Conservation (phyloP, 2,329 filamentous ascomycete genomes). For the Colletotrichum horii region DNA sequence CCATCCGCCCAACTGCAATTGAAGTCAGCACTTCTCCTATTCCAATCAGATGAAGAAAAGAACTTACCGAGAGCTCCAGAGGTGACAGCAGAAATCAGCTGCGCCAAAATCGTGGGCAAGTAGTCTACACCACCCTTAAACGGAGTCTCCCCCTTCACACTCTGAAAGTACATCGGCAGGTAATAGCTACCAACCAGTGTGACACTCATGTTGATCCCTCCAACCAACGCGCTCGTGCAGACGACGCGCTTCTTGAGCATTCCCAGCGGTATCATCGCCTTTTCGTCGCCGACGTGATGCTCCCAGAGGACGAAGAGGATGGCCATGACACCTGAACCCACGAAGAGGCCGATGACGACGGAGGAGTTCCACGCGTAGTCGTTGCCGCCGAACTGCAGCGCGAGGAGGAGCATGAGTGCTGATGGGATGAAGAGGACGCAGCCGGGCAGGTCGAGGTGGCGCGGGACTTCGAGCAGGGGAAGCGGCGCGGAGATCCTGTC, state of each 20-base stretch:
- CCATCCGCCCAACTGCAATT: slow-evolving; percentile 30
- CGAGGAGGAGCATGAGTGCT: slow-evolving; percentile 47
- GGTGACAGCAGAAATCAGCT: slow-evolving; percentile 39
- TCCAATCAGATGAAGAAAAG: neutral
- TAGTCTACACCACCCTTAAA: slow-evolving; percentile 42
- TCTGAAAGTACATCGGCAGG: slow-evolving; percentile 58
- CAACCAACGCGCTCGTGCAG: slow-evolving; percentile 44
- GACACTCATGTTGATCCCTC: slow-evolving; percentile 46
- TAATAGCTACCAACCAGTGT: slow-evolving; percentile 53
- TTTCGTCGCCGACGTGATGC: slow-evolving; percentile 41
- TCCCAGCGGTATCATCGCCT: slow-evolving; percentile 53
- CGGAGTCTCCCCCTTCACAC: slow-evolving; percentile 44
- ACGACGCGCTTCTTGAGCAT: slow-evolving; percentile 49
- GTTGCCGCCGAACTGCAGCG: slow-evolving; percentile 47
- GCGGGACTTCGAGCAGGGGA: slow-evolving; percentile 29
- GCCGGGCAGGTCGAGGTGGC: slow-evolving; percentile 45
- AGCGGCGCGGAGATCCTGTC: slow-evolving; percentile 37
- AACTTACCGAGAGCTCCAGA: slow-evolving; percentile 35
- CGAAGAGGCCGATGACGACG: slow-evolving; percentile 44
- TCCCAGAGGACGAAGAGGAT: slow-evolving; percentile 47
- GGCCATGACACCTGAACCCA: slow-evolving; percentile 35
- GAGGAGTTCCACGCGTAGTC: slow-evolving; percentile 43
- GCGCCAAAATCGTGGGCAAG: slow-evolving; percentile 43
- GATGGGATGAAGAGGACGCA: slow-evolving; percentile 48
- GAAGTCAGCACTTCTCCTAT: neutral